These are phyloP conservation scores for Suillus occidentalis DNA, from an alignment of 768 basidiomycete species.

Conservation along the genomic window DNA sequence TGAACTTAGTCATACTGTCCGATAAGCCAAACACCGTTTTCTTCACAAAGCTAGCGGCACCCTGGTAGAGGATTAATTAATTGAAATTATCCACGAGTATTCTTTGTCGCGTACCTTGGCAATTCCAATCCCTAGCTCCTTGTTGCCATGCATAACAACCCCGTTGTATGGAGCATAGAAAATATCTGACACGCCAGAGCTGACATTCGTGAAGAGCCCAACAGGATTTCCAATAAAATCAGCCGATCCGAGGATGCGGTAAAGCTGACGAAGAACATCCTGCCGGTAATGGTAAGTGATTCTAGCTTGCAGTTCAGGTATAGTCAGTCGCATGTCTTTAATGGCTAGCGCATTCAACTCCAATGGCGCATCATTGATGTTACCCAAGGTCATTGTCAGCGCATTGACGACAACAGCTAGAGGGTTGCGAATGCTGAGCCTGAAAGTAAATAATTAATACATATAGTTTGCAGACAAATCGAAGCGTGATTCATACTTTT, in stretches of 20 bases:
- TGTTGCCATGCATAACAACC: constrained; percentile 94
- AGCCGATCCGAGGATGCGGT: constrained; percentile 96
- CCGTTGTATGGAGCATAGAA: constrained; percentile 99
- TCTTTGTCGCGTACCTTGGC: constrained; percentile 63
- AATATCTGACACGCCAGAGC: constrained; percentile 95
- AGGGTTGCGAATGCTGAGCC: constrained; percentile 82
- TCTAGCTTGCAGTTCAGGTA: constrained; percentile 81
- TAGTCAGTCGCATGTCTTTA: constrained; percentile 88
- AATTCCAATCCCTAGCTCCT: constrained; percentile 90
- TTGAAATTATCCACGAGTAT: background rate
- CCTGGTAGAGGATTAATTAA: constrained; percentile 48
- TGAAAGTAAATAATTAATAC: constrained; percentile 25
- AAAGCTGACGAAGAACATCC: constrained; percentile 90
- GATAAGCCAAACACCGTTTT: constrained; percentile 97
- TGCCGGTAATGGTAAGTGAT: constrained; percentile 92
- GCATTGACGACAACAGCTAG: constrained; percentile 92
- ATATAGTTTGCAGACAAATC: background rate
- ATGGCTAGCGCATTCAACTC: constrained; percentile 93
- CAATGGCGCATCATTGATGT: constrained; percentile 93
- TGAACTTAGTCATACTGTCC: constrained; percentile 97
- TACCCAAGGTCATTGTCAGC: constrained; percentile 94
- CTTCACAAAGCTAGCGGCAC: constrained; percentile 97
- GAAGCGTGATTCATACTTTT: constrained; percentile 62
- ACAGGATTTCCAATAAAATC: constrained; percentile 97
- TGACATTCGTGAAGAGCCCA: constrained; percentile 96